Evolutionary conservation across 306 rosid species (phyloP).

Genomic region (Lithocarpus polystachyus): DNA sequence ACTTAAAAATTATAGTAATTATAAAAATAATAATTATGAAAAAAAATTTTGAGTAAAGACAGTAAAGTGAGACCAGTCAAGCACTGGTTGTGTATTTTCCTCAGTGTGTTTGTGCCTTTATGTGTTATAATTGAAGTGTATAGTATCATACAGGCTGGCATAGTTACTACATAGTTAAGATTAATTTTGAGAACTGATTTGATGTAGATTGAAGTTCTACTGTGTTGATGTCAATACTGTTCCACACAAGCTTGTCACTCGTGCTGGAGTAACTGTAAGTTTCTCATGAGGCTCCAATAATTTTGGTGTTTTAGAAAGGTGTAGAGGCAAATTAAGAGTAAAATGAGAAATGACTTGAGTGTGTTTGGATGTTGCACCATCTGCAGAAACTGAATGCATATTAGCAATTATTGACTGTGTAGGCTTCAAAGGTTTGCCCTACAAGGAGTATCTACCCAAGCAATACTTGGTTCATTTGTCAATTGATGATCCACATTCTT

Average conservation of each 20-base stretch:
- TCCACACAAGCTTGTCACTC: constrained; percentile 74
- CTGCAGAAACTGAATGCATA: too few species aligned
- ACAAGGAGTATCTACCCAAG: neutral
- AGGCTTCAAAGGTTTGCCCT: neutral
- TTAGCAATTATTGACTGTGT: neutral
- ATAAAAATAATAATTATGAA: neutral
- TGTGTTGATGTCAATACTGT: constrained; percentile 71
- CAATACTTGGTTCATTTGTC: neutral
- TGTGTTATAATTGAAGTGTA: neutral
- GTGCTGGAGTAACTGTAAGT: constrained; percentile 89
- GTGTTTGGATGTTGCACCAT: neutral
- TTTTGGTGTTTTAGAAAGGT: neutral
- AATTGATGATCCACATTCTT: neutral
- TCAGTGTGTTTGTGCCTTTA: neutral
- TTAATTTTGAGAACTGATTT: constrained; percentile 17
- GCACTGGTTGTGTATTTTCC: neutral
- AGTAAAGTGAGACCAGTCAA: neutral
- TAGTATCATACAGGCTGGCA: constrained; percentile 1
- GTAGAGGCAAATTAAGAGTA: too few species aligned
- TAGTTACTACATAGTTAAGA: constrained; percentile 9
- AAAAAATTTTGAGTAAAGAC: neutral
- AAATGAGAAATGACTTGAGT: too few species aligned
- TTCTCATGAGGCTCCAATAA: constrained; percentile 10
- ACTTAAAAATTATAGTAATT: neutral
- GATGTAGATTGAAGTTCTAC: constrained; percentile 68